A percentile compares a stretch with the other conserved stretches of the same genome.
Evolutionary conservation across 2,329 filamentous ascomycete genomes (phyloP).

Genomic region (Penicillium sp.): DNA sequence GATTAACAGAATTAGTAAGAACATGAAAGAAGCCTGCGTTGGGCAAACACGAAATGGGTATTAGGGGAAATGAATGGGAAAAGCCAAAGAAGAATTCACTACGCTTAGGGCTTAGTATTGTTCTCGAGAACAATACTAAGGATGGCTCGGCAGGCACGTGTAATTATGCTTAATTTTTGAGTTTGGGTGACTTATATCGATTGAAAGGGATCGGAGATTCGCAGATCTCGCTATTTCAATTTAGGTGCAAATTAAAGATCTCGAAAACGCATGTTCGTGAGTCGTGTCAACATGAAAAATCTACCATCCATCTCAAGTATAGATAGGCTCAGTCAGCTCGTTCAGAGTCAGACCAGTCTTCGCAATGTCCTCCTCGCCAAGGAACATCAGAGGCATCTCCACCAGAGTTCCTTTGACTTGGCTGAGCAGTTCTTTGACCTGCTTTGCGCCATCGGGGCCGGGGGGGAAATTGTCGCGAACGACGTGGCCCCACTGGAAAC

Average conservation of each 20-base stretch:
- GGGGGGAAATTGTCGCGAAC: conserved; percentile 71
- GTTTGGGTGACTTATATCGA: not conserved
- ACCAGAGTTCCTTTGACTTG: conserved; percentile 70
- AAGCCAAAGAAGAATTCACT: not conserved
- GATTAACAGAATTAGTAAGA: not conserved
- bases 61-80: not conserved
- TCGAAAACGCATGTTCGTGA: not conserved
- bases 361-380: conserved; percentile 82
- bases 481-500: conserved; percentile 83
- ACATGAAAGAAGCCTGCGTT: not conserved
- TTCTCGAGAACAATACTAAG: not conserved
- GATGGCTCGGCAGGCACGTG: not conserved
- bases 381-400: conserved; percentile 88
- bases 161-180: not conserved
- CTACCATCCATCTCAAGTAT: conserved; percentile 53
- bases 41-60: not conserved
- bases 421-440: conserved; percentile 69
- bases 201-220: not conserved
- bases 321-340: conserved; percentile 68
- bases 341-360: conserved; percentile 75
- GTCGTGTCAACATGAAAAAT: not conserved
- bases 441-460: conserved; percentile 64
- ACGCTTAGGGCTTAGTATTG: not conserved
- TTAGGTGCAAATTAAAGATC: not conserved
- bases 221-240: not conserved